Base-by-base conservation (phyloP, 139 green algal genomes). In the Pleodorina starrii region DNA sequence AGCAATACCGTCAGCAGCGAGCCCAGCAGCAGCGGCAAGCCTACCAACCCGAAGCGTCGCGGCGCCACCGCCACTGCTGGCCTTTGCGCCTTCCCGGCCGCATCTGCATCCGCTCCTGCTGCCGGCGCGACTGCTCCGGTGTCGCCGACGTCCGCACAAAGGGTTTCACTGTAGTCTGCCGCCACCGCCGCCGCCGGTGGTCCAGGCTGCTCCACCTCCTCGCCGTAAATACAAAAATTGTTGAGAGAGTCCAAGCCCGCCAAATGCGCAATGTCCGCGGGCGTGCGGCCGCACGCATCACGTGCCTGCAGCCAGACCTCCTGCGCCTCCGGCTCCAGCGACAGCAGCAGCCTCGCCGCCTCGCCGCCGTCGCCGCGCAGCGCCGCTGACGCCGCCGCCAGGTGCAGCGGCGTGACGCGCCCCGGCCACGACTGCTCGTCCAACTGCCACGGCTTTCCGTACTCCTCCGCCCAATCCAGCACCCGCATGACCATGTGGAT, bases 401-500 rank as follows among this genome's bases (percentile, higher is more conserved):
- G 69, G 69, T 89, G 84, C 84, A 89, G 50, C 69, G 69, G 25
- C 17, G 84, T 83, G 25, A 46, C 38, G 1, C 14, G 12, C 1
- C 69, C 36, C 4, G 48, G 48, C 19, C 48, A 73, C 11, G 50
- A 48, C 14, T 3, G 48, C 69, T 72, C 69, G 12, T 44, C 44
- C 32, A 89, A 5, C 0, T 1, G 12, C 84, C 69, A 89, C 0
- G 69, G 36, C 2, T 23, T 25, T 21, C 69, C 50, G 29, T 74
- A 72, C 50, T n/a, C 27, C 14, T 89, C 84, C 1, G 48, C 84
- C 84, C 84, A 89, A 2, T 89, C 69, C 21, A 89, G 71, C 1
- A 46, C 69, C 36, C 17, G 11, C 48, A 73, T 29, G 27, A 89
- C 25, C 69, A 89, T 82, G 14, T 10, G 25, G 5, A 4, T 17